These are phyloP conservation scores for Colletotrichum agaves DNA, from an alignment of 2,329 filamentous ascomycete species.

Conservation along the genomic window DNA sequence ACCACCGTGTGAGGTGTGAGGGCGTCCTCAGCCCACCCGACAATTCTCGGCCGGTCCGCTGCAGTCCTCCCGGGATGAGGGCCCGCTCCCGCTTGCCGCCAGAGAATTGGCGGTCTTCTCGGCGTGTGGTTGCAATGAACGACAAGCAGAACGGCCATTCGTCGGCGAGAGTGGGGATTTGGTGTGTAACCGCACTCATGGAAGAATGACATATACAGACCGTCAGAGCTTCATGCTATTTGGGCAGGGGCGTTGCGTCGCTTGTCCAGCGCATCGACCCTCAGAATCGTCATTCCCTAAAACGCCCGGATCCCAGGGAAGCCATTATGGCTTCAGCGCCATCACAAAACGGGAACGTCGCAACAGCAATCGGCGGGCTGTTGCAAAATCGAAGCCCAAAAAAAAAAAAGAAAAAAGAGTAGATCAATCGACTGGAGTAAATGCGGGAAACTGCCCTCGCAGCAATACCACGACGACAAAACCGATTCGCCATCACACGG, in stretches of 20 bases:
- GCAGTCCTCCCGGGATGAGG: too few species aligned
- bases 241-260: not conserved
- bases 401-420: not conserved
- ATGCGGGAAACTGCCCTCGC: constrained; percentile 5
- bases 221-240: not conserved
- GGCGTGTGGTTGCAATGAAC: not conserved
- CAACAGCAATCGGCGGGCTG: not conserved
- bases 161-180: not conserved
- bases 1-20: too few species aligned
- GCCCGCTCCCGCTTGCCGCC: too few species aligned
- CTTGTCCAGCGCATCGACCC: not conserved
- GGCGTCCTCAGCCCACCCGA: too few species aligned
- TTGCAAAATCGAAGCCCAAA: not conserved
- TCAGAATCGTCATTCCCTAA: not conserved
- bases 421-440: not conserved
- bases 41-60: too few species aligned
- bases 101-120: too few species aligned
- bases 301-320: not conserved
- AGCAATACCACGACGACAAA: not conserved
- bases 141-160: not conserved
- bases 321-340: not conserved
- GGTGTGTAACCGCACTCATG: not conserved
- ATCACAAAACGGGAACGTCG: not conserved
- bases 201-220: not conserved
- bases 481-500: not conserved